These are phyloP conservation scores for Fusarium globosum DNA, from an alignment of 2,329 filamentous ascomycete species.

Conservation along the genomic window DNA sequence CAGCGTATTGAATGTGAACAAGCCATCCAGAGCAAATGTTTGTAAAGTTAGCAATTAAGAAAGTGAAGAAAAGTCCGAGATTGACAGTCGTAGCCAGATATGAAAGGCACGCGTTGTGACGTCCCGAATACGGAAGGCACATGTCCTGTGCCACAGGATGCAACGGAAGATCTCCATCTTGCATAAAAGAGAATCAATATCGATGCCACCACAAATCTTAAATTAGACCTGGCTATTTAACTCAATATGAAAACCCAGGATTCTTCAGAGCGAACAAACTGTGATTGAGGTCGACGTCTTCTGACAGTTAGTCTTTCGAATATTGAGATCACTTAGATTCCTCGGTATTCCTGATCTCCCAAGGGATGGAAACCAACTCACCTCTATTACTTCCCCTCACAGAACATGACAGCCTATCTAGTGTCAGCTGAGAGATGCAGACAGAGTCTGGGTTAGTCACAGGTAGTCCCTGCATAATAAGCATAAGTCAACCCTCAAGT, in stretches of 20 bases:
- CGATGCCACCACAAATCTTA: not conserved
- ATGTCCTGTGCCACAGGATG: not conserved
- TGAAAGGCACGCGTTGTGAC: not conserved
- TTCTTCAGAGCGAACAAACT: not conserved
- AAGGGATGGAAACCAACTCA: not conserved
- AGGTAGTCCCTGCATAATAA: constrained; percentile 13
- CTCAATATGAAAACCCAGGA: accelerated
- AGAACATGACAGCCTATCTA: accelerated
- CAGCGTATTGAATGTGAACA: accelerated
- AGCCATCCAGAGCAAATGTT: accelerated
- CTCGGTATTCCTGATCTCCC: no score
- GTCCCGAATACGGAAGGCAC: not conserved
- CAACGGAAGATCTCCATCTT: not conserved
- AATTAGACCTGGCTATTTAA: not conserved
- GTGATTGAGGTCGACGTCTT: not conserved
- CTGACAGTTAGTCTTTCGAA: not conserved
- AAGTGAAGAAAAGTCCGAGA: not conserved
- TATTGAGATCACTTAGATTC: no score
- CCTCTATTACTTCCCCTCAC: accelerated
- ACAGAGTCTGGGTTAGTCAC: not conserved
- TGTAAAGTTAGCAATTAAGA: accelerated
- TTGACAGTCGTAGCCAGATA: not conserved
- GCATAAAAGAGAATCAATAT: not conserved
- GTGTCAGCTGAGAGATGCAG: not conserved
- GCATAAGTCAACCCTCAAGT: not conserved